phyloP scores from a whole-genome alignment of 2,329 filamentous ascomycete genomes.

The Aureobasidium mangrovei region DNA sequence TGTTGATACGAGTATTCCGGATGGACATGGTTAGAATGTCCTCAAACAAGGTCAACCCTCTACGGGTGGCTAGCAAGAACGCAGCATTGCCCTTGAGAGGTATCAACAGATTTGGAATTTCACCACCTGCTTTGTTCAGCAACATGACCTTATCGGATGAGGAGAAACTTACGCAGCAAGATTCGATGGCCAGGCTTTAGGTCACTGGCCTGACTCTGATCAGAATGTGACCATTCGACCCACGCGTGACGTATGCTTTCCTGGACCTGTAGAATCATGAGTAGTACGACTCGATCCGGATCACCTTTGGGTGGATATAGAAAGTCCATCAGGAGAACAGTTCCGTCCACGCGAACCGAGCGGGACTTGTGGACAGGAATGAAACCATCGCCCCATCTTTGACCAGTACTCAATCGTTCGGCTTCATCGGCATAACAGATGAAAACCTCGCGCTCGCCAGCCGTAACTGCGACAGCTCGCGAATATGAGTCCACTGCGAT shows the following conservation, averaged over 20 bases:
- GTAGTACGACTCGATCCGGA: slow-evolving; percentile 59
- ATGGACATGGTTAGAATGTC: slow-evolving; percentile 1
- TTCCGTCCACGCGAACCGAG: slow-evolving; percentile 48
- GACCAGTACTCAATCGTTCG: background rate
- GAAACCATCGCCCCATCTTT: slow-evolving; percentile 4
- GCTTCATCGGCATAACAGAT: slow-evolving; percentile 46
- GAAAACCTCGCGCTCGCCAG: slow-evolving; percentile 60
- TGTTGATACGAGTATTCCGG: no score
- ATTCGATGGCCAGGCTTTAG: slow-evolving; percentile 4
- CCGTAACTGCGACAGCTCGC: slow-evolving; percentile 57
- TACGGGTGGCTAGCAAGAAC: slow-evolving; percentile 14
- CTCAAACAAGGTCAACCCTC: slow-evolving; percentile 4
- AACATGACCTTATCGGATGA: background rate
- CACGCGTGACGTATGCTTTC: slow-evolving; percentile 33
- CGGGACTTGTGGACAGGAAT: slow-evolving; percentile 50
- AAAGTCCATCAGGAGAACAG: slow-evolving; percentile 83
- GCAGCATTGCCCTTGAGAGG: slow-evolving; percentile 14
- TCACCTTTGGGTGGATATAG: slow-evolving; percentile 62
- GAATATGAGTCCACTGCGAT: slow-evolving; percentile 69
- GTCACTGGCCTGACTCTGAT: background rate
- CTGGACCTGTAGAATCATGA: slow-evolving; percentile 48
- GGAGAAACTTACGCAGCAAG: background rate
- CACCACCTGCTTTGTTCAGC: slow-evolving; percentile 4
- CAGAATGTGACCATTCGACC: slow-evolving; percentile 24
- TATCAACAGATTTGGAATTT: slow-evolving; percentile 16